A percentile compares a stretch with the other conserved stretches of the same genome.
Evolutionary conservation across 495 filamentous ascomycete species (phyloP).

Genomic region (Penicillium samsonianum): DNA sequence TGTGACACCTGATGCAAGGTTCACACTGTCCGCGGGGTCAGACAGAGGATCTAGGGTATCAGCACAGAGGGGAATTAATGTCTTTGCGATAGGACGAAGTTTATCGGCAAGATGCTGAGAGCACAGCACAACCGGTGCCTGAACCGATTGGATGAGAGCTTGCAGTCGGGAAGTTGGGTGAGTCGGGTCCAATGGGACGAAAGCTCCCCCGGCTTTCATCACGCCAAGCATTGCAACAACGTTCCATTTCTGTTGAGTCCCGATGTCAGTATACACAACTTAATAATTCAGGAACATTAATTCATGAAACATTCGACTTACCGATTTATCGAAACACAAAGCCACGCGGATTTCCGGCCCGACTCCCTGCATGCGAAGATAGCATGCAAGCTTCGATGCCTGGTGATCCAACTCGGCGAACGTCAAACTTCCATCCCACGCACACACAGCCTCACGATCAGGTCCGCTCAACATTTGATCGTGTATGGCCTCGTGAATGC

Average conservation of each 20-base stretch:
- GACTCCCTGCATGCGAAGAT: constrained; percentile 49
- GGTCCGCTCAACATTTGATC: constrained; percentile 43
- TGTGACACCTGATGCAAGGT: constrained; percentile 34
- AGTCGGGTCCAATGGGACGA: constrained; percentile 59
- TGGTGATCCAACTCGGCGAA: constrained; percentile 54
- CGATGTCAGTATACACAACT: neutral
- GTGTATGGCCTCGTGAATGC: constrained; percentile 54
- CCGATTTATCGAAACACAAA: constrained; percentile 61
- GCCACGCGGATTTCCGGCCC: constrained; percentile 51
- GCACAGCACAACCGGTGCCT: constrained; percentile 52
- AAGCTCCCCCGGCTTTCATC: constrained; percentile 59
- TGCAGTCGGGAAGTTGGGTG: constrained; percentile 56
- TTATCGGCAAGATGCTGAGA: constrained; percentile 42
- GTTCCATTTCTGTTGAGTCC: constrained; percentile 48
- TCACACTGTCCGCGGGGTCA: constrained; percentile 18
- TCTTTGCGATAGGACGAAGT: constrained; percentile 31
- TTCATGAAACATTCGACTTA: constrained; percentile 26
- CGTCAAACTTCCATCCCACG: constrained; percentile 63
- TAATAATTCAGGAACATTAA: neutral
- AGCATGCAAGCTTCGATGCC: constrained; percentile 48
- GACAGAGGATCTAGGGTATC: constrained; percentile 32
- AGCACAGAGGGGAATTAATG: constrained; percentile 40
- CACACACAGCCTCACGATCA: constrained; percentile 47
- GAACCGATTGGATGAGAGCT: constrained; percentile 40
- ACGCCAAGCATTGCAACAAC: constrained; percentile 58